Evolutionary conservation across 371 early-diverging fungal genomes (phyloP), one percentile per base, ranked within the genome.

Genomic region (Phascolomyces articulosus): DNA sequence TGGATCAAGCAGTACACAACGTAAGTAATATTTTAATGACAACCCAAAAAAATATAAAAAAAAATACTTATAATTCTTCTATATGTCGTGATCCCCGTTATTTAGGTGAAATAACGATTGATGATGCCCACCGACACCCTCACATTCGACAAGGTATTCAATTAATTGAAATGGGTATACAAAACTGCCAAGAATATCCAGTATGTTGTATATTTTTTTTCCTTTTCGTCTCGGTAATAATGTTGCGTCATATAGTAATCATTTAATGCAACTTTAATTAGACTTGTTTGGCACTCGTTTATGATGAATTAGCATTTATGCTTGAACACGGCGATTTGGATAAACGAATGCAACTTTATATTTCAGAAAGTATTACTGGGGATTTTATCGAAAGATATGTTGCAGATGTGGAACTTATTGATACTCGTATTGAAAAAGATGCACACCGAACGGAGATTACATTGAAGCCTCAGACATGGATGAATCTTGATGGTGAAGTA

Each of bases 301-400:
- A 87, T 66, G 92, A 93, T 66, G 93, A 92, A 63, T 73, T 94
- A 4, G 84, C 93, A 8, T 74, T 82, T 27, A 75, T 91, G 53
- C 74, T 94, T 20, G 65, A 75, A 27, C 74, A 80, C 23, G 71
- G 75, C 0, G 58, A 75, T 28, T 58, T 92, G 28, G 87, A 92
- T 34, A 60, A 64, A 27, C 82, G 84, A 18, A 65, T 94, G n/a
- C 78, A 84, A 20, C 38, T 75, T 0, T 94, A 93, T 92, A 77
- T 93, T 48, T 78, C 83, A 51, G 91, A 90, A 24, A 88, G 88
- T 49, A 70, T 93, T 38, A 84, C 90, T 2, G 70, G 75, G 27
- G 75, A 75, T 26, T 92, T 94, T 71, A 84, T 87, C 18, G 86
- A 83, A 23, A 79, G 74, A 1, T 92, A 89, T 68, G 77, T 91